Evolutionary conservation across 768 basidiomycete genomes (phyloP), one percentile per base, ranked within the genome.

Genomic region (Lentinula detonsa): DNA sequence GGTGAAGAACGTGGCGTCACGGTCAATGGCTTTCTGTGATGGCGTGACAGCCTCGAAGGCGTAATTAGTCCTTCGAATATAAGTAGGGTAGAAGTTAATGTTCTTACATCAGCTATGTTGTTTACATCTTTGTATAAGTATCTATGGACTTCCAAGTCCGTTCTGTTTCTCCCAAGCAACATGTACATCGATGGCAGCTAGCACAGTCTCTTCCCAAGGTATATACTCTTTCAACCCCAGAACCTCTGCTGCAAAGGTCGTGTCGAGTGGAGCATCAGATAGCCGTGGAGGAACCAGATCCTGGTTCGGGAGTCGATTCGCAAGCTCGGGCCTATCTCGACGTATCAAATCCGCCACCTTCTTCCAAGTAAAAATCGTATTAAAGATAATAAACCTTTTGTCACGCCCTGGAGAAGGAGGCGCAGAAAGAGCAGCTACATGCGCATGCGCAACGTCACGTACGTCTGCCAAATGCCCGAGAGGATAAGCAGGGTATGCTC

Each of bases 391-490:
- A 23, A 62, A 52, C 31, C 62, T 28, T 31, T 62, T 62, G 48
- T 62, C 59, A 16, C 46, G 50, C 8, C 34, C 34, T 1, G 50
- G 50, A 53, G 46, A 16, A 5, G 48, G 13, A 5, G 63, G 65
- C 2, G 61, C 31, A 16, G 59, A 57, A 31, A 65, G 65, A 37
- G 63, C 62, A 33, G 46, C 31, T 18, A 65, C 37, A 40, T 65
- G 65, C 5, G 60, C 60, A 1, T 46, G 43, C 8, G 63, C 63
- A 34, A 54, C 55, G 33, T 65, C 65, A 13, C 65, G 63, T 11
- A 65, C 65, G 39, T 65, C 65, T 9, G 62, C 51, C n/a, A 43
- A 16, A 39, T 62, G 58, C n/a, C 57, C 57, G 18, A 59, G 37
- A 8, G 37, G 45, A 33, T 28, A 16, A 10, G 35, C 8, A 2